phyloP scores from a whole-genome alignment of 805 yeast genomes.

The Kluyveromyces starmeri region DNA sequence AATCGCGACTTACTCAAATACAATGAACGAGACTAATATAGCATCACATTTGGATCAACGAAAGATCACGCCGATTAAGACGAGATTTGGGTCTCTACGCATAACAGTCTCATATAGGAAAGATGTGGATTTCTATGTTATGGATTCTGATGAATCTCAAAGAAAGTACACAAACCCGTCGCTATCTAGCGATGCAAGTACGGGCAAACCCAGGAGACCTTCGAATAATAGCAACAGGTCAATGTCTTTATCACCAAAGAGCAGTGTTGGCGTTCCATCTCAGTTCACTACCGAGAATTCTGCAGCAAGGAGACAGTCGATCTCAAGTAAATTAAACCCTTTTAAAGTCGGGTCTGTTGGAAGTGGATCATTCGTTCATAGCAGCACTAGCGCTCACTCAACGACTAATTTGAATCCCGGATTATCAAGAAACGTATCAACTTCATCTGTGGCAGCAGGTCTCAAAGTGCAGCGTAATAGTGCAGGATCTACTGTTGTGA shows the following conservation, averaged over 20 bases:
- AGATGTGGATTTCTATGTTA: conserved; percentile 58
- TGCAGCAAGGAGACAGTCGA: conserved; percentile 15
- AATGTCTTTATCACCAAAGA: conserved; percentile 21
- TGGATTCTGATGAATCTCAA: conserved; percentile 43
- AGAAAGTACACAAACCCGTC: conserved; percentile 2
- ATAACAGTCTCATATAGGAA: conserved; percentile 74
- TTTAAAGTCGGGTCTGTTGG: conserved; percentile 33
- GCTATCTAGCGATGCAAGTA: not conserved
- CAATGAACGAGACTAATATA: conserved; percentile 29
- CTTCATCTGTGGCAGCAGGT: conserved; percentile 34
- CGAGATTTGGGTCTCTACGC: conserved; percentile 65
- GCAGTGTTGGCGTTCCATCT: conserved; percentile 12
- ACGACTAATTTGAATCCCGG: conserved; percentile 5
- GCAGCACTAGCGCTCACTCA: conserved; percentile 10
- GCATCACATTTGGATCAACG: conserved; percentile 51
- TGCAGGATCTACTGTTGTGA: conserved; percentile 19
- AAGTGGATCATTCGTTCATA: conserved; percentile 23
- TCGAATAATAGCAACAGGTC: conserved; percentile 13
- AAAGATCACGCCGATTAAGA: conserved; percentile 59
- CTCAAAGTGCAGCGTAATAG: conserved; percentile 35
- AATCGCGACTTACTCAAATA: conserved; percentile 31
- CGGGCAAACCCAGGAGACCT: conserved; percentile 7
- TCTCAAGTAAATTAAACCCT: conserved; percentile 25
- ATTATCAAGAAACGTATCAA: conserved; percentile 36
- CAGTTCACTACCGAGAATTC: conserved; percentile 14